phyloP scores from a whole-genome alignment of 164 flowering plant genomes.

The Akebia trifoliata region DNA sequence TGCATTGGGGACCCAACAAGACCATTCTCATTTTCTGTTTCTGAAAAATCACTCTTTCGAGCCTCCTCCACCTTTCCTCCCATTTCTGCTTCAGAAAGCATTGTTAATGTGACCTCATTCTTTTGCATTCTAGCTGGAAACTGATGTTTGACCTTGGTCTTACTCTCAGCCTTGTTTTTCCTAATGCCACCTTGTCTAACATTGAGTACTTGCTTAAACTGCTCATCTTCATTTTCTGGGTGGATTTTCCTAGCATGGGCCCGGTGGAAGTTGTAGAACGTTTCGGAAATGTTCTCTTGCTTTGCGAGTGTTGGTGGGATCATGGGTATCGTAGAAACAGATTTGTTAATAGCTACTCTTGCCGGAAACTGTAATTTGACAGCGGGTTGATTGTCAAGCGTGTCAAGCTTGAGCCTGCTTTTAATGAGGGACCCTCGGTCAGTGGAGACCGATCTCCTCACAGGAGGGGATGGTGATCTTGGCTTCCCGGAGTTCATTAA shows the following conservation, averaged over 20 bases:
- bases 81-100: slow-evolving; percentile 30
- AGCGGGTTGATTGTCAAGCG: slow-evolving; percentile 38
- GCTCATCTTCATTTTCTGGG: slow-evolving; percentile 59
- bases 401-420: slow-evolving; percentile 42
- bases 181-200: slow-evolving; percentile 60
- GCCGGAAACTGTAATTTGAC: slow-evolving; percentile 39
- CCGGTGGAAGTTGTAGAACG: slow-evolving; percentile 31
- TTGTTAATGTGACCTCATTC: slow-evolving; percentile 24
- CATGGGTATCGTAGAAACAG: slow-evolving; percentile 28
- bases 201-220: slow-evolving; percentile 52
- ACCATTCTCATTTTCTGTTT: slow-evolving; percentile 47
- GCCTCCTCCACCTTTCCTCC: slow-evolving; percentile 40
- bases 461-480: slow-evolving; percentile 70
- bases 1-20: slow-evolving; percentile 23
- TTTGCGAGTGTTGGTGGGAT: slow-evolving; percentile 28
- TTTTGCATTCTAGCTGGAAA: slow-evolving; percentile 36
- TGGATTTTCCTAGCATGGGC: slow-evolving; percentile 26
- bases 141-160: slow-evolving; percentile 45
- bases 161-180: slow-evolving; percentile 49
- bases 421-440: slow-evolving; percentile 51
- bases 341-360: slow-evolving; percentile 44
- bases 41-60: slow-evolving; percentile 52
- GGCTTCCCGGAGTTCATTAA: slow-evolving; percentile 29
- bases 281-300: slow-evolving; percentile 37
- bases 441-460: slow-evolving; percentile 73